Conservation (phyloP, 108 stramenopile species). For the Skeletonema menzelii region DNA sequence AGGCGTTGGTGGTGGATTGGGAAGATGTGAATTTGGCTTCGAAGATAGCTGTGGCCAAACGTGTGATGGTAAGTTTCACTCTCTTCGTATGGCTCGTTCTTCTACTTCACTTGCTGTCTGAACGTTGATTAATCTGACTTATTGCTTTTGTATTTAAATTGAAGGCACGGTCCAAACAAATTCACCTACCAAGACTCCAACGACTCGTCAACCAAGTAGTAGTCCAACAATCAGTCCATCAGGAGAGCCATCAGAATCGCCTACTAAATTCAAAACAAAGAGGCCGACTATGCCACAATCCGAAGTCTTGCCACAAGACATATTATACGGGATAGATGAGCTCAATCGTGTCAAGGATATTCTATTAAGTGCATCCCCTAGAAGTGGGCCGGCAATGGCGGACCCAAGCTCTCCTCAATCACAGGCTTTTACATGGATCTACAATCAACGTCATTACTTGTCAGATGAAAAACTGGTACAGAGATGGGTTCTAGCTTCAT, state of each 20-base stretch:
- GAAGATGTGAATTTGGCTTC: slow-evolving; percentile 33
- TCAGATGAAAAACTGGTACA: slow-evolving; percentile 30
- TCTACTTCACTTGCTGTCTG: neutral
- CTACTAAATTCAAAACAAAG: neutral
- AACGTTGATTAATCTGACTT: neutral
- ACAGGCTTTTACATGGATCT: slow-evolving; percentile 24
- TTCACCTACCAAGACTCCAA: neutral
- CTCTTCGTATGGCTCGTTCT: neutral
- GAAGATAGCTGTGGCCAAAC: slow-evolving; percentile 16
- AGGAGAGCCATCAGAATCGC: neutral
- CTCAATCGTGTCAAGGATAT: slow-evolving; percentile 12
- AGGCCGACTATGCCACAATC: slow-evolving; percentile 9
- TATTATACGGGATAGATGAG: slow-evolving; percentile 6
- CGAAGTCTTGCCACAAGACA: slow-evolving; percentile 18
- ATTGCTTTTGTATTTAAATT: neutral
- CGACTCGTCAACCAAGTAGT: neutral
- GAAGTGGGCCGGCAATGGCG: slow-evolving; percentile 11
- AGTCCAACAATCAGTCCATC: slow-evolving; percentile 13
- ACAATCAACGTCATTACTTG: slow-evolving; percentile 5
- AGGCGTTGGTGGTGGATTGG: slow-evolving; percentile 14
- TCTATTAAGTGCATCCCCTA: slow-evolving; percentile 22
- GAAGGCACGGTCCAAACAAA: neutral
- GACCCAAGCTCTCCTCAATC: slow-evolving; percentile 27
- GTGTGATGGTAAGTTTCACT: slow-evolving; percentile 26
- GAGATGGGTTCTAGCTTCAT: slow-evolving; percentile 50